Evolutionary conservation across 305 asterid species (phyloP).

Genomic region (Nicotiana rustica): DNA sequence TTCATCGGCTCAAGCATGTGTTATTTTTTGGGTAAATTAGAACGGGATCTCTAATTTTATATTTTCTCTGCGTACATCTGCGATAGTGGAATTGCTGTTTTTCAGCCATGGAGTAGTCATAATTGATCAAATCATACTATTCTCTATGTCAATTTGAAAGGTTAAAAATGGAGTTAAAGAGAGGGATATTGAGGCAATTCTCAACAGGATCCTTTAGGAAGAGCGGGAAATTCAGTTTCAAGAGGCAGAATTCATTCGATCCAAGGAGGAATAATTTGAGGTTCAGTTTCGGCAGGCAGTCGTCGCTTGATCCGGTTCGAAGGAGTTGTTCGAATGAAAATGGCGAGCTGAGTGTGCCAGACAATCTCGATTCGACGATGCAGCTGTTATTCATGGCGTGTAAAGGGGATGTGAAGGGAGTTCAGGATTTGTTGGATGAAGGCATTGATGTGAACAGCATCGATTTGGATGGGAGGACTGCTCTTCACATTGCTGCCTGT

Average conservation of each 20-base stretch:
- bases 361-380: conserved; percentile 88
- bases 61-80: background rate
- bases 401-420: conserved; percentile 77
- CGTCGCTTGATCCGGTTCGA: conserved; percentile 88
- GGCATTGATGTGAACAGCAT: conserved; percentile 89
- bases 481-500: conserved; percentile 89
- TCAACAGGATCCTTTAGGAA: conserved; percentile 78
- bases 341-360: conserved; percentile 66
- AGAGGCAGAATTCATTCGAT: conserved; percentile 82
- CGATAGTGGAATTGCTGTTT: background rate
- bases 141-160: background rate
- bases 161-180: conserved; percentile 67
- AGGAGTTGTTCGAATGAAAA: conserved; percentile 51
- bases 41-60: conserved; percentile 9
- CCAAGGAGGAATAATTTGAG: conserved; percentile 79
- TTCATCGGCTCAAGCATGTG: background rate
- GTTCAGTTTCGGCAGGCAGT: conserved; percentile 93
- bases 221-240: conserved; percentile 76
- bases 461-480: conserved; percentile 97
- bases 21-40: background rate
- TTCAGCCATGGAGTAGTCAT: too few relatives aligned
- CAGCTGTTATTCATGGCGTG: conserved; percentile 87
- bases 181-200: conserved; percentile 93
- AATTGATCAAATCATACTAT: conserved; percentile 2
- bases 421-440: conserved; percentile 80